phyloP scores from a whole-genome alignment of 305 asterid genomes.

The Fraxinus ornus region DNA sequence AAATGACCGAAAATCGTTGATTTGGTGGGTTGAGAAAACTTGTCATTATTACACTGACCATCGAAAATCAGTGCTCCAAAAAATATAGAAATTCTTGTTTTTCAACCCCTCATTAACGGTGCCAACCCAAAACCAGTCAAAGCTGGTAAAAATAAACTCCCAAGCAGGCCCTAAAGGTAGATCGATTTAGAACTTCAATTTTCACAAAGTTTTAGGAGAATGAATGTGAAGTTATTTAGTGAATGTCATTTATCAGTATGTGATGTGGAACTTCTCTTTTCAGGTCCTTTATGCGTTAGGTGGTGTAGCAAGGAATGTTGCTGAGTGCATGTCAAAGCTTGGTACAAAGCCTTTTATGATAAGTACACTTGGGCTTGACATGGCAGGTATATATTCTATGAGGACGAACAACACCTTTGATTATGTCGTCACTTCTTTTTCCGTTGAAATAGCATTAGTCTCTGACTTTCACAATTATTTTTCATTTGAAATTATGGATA shows the following conservation, averaged over 20 bases:
- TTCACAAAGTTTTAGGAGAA: neutral
- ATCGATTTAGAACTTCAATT: neutral
- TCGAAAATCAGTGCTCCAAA: neutral
- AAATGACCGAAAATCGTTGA: neutral
- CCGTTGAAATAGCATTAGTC: neutral
- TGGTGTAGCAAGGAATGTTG: conserved; percentile 95
- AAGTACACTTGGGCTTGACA: conserved; percentile 79
- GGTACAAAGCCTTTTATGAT: conserved; percentile 83
- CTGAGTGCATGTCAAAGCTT: conserved; percentile 87
- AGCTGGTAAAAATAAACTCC: neutral
- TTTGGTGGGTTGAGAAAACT: neutral
- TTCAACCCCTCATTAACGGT: neutral
- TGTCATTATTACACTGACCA: neutral
- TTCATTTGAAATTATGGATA: neutral
- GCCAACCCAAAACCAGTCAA: neutral
- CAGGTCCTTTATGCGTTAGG: conserved; percentile 75
- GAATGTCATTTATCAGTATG: neutral
- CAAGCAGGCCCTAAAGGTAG: neutral
- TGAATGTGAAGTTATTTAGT: neutral
- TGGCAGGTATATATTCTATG: conserved; percentile 62
- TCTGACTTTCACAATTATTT: neutral
- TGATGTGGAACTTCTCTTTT: conserved; percentile 19
- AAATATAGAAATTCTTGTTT: neutral
- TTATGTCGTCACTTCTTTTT: neutral
- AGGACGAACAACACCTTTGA: conserved; percentile 12